phyloP scores from a whole-genome alignment of 495 filamentous ascomycete species.

The Lineolata rhizophorae region DNA sequence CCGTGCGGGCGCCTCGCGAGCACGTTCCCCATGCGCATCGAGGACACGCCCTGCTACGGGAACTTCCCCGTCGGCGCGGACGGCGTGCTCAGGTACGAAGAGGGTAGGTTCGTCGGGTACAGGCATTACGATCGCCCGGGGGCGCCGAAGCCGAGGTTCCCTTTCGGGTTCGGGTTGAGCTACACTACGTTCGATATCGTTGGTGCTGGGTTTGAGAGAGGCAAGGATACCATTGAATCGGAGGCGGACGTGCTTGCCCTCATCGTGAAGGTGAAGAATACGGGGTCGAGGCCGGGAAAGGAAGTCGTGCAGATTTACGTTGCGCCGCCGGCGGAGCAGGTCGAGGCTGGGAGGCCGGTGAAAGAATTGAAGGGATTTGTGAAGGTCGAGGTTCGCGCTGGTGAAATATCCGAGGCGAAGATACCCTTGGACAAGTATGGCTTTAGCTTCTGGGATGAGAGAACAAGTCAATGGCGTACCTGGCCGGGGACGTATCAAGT shows the following conservation, averaged over 20 bases:
- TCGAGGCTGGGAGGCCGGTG: slow-evolving; percentile 4
- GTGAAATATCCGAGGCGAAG: too few relatives aligned
- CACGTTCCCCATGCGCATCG: slow-evolving; percentile 25
- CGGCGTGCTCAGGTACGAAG: slow-evolving; percentile 8
- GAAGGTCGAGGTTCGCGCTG: too few relatives aligned
- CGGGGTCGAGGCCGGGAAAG: slow-evolving; percentile 3
- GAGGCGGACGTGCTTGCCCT: too few relatives aligned
- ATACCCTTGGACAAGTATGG: too few relatives aligned
- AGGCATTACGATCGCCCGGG: slow-evolving; percentile 6
- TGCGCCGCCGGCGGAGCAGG: slow-evolving; percentile 3
- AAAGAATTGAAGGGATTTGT: slow-evolving; percentile 1
- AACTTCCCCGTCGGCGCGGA: slow-evolving; percentile 7
- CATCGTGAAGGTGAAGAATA: slow-evolving; percentile 4
- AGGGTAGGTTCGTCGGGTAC: slow-evolving; percentile 8
- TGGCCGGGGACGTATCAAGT: too few relatives aligned
- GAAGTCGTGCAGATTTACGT: slow-evolving; percentile 9
- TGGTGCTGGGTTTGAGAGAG: background rate
- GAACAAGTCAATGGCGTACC: too few relatives aligned
- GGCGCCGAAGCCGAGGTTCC: slow-evolving; percentile 3
- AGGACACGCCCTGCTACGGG: slow-evolving; percentile 8
- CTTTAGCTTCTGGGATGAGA: too few relatives aligned
- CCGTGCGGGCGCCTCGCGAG: slow-evolving; percentile 33
- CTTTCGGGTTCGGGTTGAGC: slow-evolving; percentile 7
- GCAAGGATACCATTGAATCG: slow-evolving; percentile 1
- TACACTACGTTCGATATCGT: slow-evolving; percentile 6